These are phyloP conservation scores for Gaertneriomyces sp. DNA, from an alignment of 192 early-diverging fungal genomes.

Conservation along the genomic window DNA sequence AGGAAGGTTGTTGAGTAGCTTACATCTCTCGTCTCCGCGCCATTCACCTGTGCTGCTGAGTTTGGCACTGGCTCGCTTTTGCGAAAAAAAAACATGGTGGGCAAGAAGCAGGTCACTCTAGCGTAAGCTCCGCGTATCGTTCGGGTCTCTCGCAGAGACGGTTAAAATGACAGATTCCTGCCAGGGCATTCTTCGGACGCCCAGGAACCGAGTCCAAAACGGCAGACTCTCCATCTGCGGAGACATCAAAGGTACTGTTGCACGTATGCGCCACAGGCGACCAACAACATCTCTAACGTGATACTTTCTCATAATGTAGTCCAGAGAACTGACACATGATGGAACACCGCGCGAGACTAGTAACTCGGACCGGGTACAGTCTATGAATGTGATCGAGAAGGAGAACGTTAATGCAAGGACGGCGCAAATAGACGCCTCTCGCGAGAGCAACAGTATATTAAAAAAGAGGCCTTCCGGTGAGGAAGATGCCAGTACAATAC, in stretches of 20 bases:
- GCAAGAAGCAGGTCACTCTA: constrained; percentile 19
- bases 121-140: neutral
- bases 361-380: neutral
- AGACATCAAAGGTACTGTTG: neutral
- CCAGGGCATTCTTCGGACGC: constrained; percentile 11
- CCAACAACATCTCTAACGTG: neutral
- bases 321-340: neutral
- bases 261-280: neutral
- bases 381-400: too few species aligned
- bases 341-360: neutral
- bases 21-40: neutral
- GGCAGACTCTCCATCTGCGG: neutral
- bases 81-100: neutral
- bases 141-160: neutral
- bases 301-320: neutral
- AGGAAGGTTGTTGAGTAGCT: neutral
- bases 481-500: too few species aligned
- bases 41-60: neutral
- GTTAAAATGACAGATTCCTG: neutral
- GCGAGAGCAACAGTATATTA: too few species aligned
- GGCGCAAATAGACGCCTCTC: too few species aligned
- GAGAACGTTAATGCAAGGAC: too few species aligned
- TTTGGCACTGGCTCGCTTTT: neutral
- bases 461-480: too few species aligned
- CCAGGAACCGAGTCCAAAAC: neutral